These are phyloP conservation scores for Hypoxylon sp. DNA, from an alignment of 2,329 filamentous ascomycete genomes.

Conservation along the genomic window DNA sequence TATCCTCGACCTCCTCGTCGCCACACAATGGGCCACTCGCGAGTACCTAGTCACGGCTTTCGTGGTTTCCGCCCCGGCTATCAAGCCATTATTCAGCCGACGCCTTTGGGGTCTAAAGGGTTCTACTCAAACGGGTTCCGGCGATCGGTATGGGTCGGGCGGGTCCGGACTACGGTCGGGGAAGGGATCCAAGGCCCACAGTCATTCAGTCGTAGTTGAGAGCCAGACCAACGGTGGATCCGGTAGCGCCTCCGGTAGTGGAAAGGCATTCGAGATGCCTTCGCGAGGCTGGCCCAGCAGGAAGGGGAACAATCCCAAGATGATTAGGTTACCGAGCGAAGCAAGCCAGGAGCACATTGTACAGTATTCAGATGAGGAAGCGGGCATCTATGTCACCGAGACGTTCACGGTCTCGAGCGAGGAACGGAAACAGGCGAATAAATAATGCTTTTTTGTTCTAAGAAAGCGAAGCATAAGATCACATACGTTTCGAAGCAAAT, in stretches of 20 bases:
- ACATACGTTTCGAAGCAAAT: slow-evolving; percentile 11
- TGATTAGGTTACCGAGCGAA: slow-evolving; percentile 29
- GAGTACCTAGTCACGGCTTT: slow-evolving; percentile 34
- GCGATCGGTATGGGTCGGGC: slow-evolving; percentile 11
- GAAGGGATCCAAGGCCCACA: slow-evolving; percentile 20
- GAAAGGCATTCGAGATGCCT: slow-evolving; percentile 28
- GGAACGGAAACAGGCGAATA: slow-evolving; percentile 13
- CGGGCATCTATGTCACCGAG: slow-evolving; percentile 28
- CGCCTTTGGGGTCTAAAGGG: slow-evolving; percentile 30
- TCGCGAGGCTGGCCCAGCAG: slow-evolving; percentile 19
- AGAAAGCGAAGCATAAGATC: not conserved
- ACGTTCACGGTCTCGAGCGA: slow-evolving; percentile 24
- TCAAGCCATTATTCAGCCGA: slow-evolving; percentile 29
- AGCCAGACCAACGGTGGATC: slow-evolving; percentile 4
- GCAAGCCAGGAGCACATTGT: slow-evolving; percentile 27
- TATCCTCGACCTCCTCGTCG: slow-evolving; percentile 28
- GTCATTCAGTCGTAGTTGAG: slow-evolving; percentile 25
- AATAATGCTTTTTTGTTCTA: not conserved
- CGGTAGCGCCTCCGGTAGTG: not conserved
- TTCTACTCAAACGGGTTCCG: slow-evolving; percentile 9
- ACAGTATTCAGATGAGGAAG: slow-evolving; percentile 26
- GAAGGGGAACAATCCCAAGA: slow-evolving; percentile 16
- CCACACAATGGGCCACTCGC: slow-evolving; percentile 35
- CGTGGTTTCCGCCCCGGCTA: slow-evolving; percentile 34
- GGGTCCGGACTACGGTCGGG: slow-evolving; percentile 18